Evolutionary conservation across 2,329 filamentous ascomycete species (phyloP), one percentile per base, ranked within the genome.

Genomic region (Penicillium decumbens): DNA sequence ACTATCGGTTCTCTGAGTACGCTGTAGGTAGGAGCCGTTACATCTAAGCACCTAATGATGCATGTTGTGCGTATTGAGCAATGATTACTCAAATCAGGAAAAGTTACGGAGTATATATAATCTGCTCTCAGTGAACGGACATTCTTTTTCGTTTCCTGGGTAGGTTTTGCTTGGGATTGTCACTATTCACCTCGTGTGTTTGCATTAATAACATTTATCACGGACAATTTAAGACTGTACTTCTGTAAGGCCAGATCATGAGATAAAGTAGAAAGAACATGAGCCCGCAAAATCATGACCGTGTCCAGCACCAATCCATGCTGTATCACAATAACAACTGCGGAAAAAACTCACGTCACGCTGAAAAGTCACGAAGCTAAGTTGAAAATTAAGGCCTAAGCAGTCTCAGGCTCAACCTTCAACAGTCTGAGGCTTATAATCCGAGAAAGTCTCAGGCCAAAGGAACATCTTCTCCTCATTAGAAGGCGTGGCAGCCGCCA

Each of bases 401-500:
- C 15, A n/a, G 43, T 37, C 38, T 18, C 27, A 27, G 37, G 23
- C 29, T 52, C 51, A 20, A 29, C 41, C 3, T n/a, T 13, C 41
- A 32, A 61, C 58, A 13, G 55, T 55, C 30, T 51, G 49, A 18
- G 68, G 66, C 56, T 72, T 72, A 44, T 73, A 65, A 52, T 77
- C 69, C 4, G 76, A 74, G 57, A 82, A 82, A 7, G 75, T 72
- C 61, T 83, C 78, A 0, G 81, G 82, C 81, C 81, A 84, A 38
- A 83, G 66, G 58, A 83, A 80, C 71, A 81, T 79, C 70, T 79
- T 81, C 65, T 84, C 81, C 60, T 84, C 81, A 24, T 72, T 73
- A 1, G 70, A 68, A 1, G 81, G 81, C 2, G 77, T 79, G 46
- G 75, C 71, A 41, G 75, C 74, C 13, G 56, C 55, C 56, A 77